A percentile compares a stretch with the other conserved stretches of the same genome.
These are phyloP conservation scores for Penicillium hordei DNA, from an alignment of 2,329 filamentous ascomycete genomes.

Conservation along the genomic window DNA sequence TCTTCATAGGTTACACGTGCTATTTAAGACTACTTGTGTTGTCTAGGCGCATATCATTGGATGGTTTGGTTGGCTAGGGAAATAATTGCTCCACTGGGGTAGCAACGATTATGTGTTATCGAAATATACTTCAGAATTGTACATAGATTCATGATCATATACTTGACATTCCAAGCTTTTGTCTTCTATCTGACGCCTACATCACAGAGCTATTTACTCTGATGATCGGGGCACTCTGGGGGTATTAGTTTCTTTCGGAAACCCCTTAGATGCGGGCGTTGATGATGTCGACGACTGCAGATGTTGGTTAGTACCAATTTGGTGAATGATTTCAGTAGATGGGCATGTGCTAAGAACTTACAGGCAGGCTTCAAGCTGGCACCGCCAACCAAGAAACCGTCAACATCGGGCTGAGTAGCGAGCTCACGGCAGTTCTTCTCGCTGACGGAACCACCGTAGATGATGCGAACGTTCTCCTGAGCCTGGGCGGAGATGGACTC, in stretches of 20 bases:
- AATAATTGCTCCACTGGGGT: background rate
- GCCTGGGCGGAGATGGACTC: constrained; percentile 73
- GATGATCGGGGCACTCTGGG: constrained; percentile 6
- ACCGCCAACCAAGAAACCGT: constrained; percentile 95
- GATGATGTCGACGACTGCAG: constrained; percentile 65
- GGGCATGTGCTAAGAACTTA: constrained; percentile 49
- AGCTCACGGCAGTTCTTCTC: constrained; percentile 98
- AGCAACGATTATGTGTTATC: background rate
- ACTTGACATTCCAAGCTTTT: constrained; percentile 25
- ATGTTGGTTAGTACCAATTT: constrained; percentile 9
- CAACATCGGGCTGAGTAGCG: constrained; percentile 89
- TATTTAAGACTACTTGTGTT: background rate
- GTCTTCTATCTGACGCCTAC: constrained; percentile 10
- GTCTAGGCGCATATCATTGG: background rate
- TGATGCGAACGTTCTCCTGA: constrained; percentile 83
- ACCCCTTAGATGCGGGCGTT: constrained; percentile 55
- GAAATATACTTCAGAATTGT: constrained; percentile 20
- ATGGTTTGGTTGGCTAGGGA: background rate
- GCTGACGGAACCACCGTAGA: constrained; percentile 94
- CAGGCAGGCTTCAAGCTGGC: constrained; percentile 96
- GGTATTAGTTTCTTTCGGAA: constrained; percentile 19
- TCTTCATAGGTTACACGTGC: constrained; percentile 34
- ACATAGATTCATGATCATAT: constrained; percentile 31
- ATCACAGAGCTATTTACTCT: constrained; percentile 9
- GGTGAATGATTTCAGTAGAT: background rate